Evolutionary conservation across 352 stramenopile species (phyloP), one percentile per base, ranked within the genome.

Genomic region (Nannochloropsis limnetica): DNA sequence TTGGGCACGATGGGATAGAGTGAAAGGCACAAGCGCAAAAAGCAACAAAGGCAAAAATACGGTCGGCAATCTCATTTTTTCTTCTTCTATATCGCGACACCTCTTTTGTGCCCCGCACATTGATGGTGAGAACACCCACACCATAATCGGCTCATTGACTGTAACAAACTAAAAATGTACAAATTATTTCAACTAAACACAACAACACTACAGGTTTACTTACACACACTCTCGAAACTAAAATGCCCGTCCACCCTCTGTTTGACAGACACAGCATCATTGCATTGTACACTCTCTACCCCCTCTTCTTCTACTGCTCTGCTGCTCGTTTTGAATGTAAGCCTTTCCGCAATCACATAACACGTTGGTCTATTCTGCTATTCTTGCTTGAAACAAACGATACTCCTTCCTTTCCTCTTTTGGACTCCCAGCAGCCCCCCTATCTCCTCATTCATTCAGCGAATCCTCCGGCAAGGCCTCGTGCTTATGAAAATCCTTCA

Each of bases 401-500:
- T 9, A 44, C 32, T 44, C 32, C 32, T 44, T 44, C 9, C 32
- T 44, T 44, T 9, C 32, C 9, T 44, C 9, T 44, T 9, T 9
- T 44, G 3, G 32, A 9, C 32, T 44, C 9, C 3, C 32, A 44
- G 3, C 54, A 69, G 54, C 20, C 23, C 6, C 54, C 61, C 8
- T 29, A 67, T 29, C n/a, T 74, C 61, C 25, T 29, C 6, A 29
- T 11, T 74, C 25, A 74, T n/a, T n/a, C 3, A 74, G 25, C 61
- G 22, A 74, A 27, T 74, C 9, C 61, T 4, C 3, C 15, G 61
- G 61, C 61, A 74, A 74, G 2, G 61, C 61, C 20, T 74, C 61
- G 11, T 74, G 61, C 61, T 74, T 74, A 20, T 74, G 61, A 23
- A 74, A 74, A 74, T 74, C 61, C 11, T 8, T 20, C 11, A 74